phyloP scores from a whole-genome alignment of 2,329 filamentous ascomycete genomes.

The Neophaeococcomyces mojaviensis region DNA sequence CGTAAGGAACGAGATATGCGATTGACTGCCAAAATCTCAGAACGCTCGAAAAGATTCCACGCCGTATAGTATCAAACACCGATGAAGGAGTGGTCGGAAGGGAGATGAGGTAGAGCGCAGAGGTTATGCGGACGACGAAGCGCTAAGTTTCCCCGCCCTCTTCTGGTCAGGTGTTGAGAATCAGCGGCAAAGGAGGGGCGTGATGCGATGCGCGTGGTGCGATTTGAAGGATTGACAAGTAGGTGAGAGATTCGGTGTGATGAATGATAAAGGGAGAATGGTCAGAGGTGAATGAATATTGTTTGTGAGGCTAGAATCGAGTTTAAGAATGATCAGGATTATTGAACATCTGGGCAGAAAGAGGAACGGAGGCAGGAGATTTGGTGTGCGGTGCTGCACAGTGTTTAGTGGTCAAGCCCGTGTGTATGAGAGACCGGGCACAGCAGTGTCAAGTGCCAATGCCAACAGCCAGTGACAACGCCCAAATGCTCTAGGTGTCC shows the following conservation, averaged over 20 bases:
- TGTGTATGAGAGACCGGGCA: too few species aligned
- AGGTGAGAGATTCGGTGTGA: not conserved
- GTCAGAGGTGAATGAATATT: not conserved
- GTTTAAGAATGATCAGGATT: not conserved
- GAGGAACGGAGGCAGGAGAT: too few species aligned
- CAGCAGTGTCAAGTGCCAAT: too few species aligned
- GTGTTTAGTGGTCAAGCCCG: too few species aligned
- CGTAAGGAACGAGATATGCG: conserved; percentile 2
- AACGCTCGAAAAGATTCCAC: not conserved
- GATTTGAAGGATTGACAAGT: not conserved
- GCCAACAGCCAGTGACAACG: too few species aligned
- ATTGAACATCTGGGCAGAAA: too few species aligned
- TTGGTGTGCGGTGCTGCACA: too few species aligned
- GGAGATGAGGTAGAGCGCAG: conserved; percentile 8
- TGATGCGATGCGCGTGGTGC: not conserved
- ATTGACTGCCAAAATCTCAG: not conserved
- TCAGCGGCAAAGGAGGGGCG: not conserved
- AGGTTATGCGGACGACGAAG: conserved; percentile 11
- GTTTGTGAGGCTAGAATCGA: not conserved
- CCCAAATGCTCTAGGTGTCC: too few species aligned
- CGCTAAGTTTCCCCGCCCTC: conserved; percentile 25
- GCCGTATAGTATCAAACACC: conserved; percentile 4
- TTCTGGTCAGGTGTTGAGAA: conserved; percentile 14
- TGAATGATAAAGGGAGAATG: too few species aligned
- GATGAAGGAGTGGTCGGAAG: conserved; percentile 12